phyloP scores from a whole-genome alignment of 2,329 filamentous ascomycete species.

The Colletotrichum liriopes region DNA sequence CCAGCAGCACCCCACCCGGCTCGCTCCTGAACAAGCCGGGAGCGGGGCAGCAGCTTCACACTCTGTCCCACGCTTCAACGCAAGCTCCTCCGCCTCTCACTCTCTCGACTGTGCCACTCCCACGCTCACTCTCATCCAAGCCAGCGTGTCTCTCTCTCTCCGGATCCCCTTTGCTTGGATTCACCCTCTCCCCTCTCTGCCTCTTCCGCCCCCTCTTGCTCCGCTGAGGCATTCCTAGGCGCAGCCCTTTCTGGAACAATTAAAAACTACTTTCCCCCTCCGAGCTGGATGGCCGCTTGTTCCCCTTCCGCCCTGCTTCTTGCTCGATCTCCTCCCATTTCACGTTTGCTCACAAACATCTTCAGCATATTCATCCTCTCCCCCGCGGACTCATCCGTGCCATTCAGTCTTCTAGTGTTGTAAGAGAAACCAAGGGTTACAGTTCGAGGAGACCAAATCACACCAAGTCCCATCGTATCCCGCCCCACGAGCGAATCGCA shows the following conservation, averaged over 20 bases:
- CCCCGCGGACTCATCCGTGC: background rate
- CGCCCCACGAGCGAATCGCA: background rate
- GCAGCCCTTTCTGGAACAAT: conserved; percentile 35
- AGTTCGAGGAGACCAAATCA: background rate
- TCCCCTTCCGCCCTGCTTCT: background rate
- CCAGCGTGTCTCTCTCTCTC: conserved; percentile 12
- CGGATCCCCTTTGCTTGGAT: background rate
- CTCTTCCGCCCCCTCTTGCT: conserved; percentile 10
- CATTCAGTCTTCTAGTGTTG: background rate
- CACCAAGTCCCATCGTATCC: background rate
- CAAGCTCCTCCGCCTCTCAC: background rate
- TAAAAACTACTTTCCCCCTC: conserved; percentile 39
- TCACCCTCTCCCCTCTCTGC: conserved; percentile 13
- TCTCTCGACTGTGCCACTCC: background rate
- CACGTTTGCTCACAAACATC: background rate
- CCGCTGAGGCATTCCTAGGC: conserved; percentile 26
- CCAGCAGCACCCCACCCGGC: conserved; percentile 7
- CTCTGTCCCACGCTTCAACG: conserved; percentile 6
- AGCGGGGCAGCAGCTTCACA: conserved; percentile 22
- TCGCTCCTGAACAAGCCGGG: conserved; percentile 15
- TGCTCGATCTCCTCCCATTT: background rate
- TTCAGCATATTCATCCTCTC: background rate
- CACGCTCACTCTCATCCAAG: background rate
- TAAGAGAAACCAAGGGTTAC: background rate
- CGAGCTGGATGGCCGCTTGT: background rate